phyloP scores from a whole-genome alignment of 257 asterid genomes.

The Rhazya stricta region DNA sequence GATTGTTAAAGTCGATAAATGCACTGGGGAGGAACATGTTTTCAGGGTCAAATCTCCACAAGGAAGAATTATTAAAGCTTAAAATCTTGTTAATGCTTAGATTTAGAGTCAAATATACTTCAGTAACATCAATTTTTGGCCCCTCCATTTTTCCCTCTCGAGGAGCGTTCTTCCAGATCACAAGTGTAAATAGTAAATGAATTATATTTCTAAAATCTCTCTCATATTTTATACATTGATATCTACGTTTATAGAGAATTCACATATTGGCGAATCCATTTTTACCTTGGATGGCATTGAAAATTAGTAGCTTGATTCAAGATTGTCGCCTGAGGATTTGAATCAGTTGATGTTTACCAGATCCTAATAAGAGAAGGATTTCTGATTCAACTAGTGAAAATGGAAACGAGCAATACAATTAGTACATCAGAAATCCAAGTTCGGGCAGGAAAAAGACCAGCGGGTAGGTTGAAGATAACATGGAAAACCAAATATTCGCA shows the following conservation, averaged over 20 bases:
- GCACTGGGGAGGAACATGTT: constrained; percentile 1
- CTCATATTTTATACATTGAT: background rate
- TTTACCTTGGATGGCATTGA: background rate
- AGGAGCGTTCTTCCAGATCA: background rate
- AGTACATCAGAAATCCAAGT: constrained; percentile 17
- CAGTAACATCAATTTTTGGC: background rate
- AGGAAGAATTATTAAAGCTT: constrained; percentile 44
- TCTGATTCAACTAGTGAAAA: constrained; percentile 4
- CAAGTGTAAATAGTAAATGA: constrained; percentile 26
- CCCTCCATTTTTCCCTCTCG: background rate
- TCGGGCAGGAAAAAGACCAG: constrained; percentile 19
- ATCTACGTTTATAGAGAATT: background rate
- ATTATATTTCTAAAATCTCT: background rate
- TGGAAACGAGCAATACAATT: background rate
- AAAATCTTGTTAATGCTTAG: background rate
- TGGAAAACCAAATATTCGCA: constrained; percentile 27
- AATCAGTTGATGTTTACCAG: background rate
- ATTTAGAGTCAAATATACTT: background rate
- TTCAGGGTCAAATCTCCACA: constrained; percentile 48
- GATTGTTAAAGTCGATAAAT: constrained; percentile 63
- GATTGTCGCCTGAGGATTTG: background rate
- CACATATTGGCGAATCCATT: background rate
- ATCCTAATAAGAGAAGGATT: background rate
- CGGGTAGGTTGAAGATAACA: background rate
- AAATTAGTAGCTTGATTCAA: background rate